phyloP scores from a whole-genome alignment of 1,284 basidiomycete species.

The Cutaneotrichosporon mucoides region DNA sequence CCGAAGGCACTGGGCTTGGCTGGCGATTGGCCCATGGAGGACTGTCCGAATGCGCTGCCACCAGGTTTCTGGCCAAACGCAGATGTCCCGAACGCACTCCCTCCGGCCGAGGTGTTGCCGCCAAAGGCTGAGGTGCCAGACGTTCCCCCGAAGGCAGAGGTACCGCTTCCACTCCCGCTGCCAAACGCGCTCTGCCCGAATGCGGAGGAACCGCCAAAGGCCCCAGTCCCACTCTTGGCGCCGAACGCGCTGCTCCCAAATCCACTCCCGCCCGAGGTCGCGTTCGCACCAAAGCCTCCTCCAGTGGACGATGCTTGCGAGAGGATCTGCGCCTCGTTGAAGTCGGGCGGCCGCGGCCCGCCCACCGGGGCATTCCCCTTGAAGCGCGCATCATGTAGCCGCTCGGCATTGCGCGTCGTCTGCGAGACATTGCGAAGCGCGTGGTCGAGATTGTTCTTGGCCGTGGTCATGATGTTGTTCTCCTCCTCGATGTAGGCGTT shows the following conservation, averaged over 20 bases:
- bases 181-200: slow-evolving; percentile 15
- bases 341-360: slow-evolving; percentile 24
- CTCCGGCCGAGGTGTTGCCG: not conserved
- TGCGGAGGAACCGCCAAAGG: not conserved
- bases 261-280: slow-evolving; percentile 2
- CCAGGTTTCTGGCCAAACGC: slow-evolving; percentile 2
- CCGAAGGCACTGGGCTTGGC: slow-evolving; percentile 3
- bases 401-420: slow-evolving; percentile 28
- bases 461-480: slow-evolving; percentile 20
- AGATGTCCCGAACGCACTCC: not conserved
- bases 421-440: slow-evolving; percentile 28
- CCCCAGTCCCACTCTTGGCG: not conserved
- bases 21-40: not conserved
- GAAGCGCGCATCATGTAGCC: slow-evolving; percentile 40
- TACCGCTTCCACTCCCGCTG: not conserved
- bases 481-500: slow-evolving; percentile 37
- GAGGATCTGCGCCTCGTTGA: slow-evolving; percentile 32
- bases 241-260: slow-evolving; percentile 14
- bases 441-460: slow-evolving; percentile 25
- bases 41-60: not conserved
- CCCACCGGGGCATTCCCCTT: slow-evolving; percentile 18
- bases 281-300: slow-evolving; percentile 3
- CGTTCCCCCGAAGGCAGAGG: not conserved
- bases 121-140: not conserved
- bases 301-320: not conserved